These are phyloP conservation scores for Ammopiptanthus mongolicus DNA, from an alignment of 306 rosid species.

Conservation along the genomic window DNA sequence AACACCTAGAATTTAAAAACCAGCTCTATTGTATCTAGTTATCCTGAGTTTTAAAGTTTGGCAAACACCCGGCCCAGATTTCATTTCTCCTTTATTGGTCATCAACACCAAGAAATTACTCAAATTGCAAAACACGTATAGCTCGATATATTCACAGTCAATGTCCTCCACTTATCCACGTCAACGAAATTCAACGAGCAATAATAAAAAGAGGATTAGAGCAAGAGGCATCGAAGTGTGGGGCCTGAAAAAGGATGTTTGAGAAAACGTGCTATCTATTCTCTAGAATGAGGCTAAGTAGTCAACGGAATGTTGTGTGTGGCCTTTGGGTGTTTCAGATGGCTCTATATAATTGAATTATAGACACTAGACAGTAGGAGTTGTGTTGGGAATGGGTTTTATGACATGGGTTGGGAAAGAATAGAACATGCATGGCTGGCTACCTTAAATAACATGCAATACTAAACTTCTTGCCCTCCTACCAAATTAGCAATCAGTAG, in stretches of 20 bases:
- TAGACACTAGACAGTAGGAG: conserved; percentile 37
- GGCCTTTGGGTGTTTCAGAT: conserved; percentile 1
- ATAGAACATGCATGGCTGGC: conserved; percentile 44
- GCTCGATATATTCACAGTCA: neutral
- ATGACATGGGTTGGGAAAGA: conserved; percentile 49
- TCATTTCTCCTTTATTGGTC: neutral
- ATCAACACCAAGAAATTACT: neutral
- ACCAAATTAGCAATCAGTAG: conserved; percentile 23
- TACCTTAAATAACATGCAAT: conserved; percentile 32
- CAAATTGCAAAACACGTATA: neutral
- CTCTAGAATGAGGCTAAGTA: conserved; percentile 19
- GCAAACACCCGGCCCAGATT: neutral
- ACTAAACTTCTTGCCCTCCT: conserved; percentile 27
- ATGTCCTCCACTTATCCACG: neutral
- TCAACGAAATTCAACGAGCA: conserved; percentile 15
- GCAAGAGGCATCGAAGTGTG: neutral
- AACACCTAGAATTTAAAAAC: no score
- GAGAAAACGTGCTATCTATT: conserved; percentile 24
- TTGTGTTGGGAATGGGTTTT: conserved; percentile 39
- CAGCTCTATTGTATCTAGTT: no score
- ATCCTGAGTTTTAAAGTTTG: no score
- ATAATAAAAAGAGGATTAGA: neutral
- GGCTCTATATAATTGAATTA: neutral
- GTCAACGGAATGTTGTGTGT: conserved; percentile 30
- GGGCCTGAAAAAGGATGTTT: neutral